phyloP scores from a whole-genome alignment of 805 yeast genomes.

The Jamesozyma gamospora region DNA sequence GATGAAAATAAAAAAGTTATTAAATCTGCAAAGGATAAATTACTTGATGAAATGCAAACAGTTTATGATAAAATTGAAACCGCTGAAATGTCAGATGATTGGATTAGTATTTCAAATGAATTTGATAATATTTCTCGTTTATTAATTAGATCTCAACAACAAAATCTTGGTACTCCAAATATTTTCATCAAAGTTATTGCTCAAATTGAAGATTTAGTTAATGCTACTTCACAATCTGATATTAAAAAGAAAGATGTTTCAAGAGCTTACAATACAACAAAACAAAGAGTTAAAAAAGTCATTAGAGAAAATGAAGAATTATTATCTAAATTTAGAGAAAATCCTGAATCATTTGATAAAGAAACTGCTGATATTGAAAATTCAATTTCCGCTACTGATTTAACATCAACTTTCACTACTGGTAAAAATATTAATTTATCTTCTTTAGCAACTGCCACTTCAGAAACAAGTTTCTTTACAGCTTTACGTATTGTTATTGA shows the following conservation, averaged over 20 bases:
- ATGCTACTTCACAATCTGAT: conserved; percentile 42
- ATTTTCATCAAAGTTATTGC: conserved; percentile 59
- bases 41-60: conserved; percentile 73
- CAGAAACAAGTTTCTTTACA: conserved; percentile 49
- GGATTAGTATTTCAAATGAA: conserved; percentile 65
- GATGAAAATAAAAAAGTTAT: conserved; percentile 77
- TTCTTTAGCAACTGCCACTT: conserved; percentile 26
- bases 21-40: conserved; percentile 87
- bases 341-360: conserved; percentile 65
- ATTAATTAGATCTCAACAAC: conserved; percentile 63
- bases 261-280: conserved; percentile 76
- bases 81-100: conserved; percentile 61
- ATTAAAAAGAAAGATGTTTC: conserved; percentile 79
- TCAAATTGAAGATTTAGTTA: conserved; percentile 61
- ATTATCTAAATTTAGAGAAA: conserved; percentile 49
- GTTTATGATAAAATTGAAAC: conserved; percentile 58
- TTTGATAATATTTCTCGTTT: conserved; percentile 69
- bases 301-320: conserved; percentile 56
- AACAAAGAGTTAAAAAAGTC: conserved; percentile 80
- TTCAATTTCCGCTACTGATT: conserved; percentile 5
- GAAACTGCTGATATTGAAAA: conserved; percentile 33
- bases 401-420: conserved; percentile 26
- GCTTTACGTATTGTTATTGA: conserved; percentile 69
- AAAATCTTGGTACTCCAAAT: conserved; percentile 60
- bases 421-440: conserved; percentile 23